Conservation (phyloP, 1,139 yeast genomes). For the Meyerozyma guilliermondii region DNA sequence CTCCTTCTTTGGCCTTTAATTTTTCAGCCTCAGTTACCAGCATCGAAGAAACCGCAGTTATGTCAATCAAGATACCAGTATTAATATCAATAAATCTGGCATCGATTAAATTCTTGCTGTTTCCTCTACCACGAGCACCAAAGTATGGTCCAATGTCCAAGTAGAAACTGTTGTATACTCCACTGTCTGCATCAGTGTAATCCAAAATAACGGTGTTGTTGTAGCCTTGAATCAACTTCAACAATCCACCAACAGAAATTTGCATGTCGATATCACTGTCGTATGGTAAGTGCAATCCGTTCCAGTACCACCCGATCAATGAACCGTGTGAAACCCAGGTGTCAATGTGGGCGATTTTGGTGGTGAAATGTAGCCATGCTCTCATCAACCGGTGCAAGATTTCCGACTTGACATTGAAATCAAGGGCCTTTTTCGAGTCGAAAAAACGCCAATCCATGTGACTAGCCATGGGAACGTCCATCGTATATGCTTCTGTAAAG, state of each 20-base stretch:
- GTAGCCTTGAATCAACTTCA: constrained; percentile 7
- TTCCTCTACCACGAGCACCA: constrained; percentile 6
- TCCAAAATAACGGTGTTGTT: constrained; percentile 11
- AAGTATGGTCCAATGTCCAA: constrained; percentile 7
- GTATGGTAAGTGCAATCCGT: constrained; percentile 12
- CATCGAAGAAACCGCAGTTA: constrained; percentile 6
- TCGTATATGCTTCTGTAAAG: constrained; percentile 3
- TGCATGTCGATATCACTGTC: constrained; percentile 12
- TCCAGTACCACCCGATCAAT: constrained; percentile 10
- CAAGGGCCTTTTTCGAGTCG: constrained; percentile 1
- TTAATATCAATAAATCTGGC: constrained; percentile 13
- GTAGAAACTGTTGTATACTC: constrained; percentile 9
- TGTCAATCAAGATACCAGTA: constrained; percentile 13
- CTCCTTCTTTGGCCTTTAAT: not conserved
- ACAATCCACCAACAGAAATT: constrained; percentile 11
- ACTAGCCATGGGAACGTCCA: not conserved
- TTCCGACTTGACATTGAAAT: constrained; percentile 1
- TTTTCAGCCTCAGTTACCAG: not conserved
- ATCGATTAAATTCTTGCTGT: constrained; percentile 11
- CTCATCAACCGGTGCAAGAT: constrained; percentile 2
- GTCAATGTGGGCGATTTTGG: constrained; percentile 1
- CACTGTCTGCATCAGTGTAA: constrained; percentile 4
- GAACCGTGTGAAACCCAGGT: constrained; percentile 9
- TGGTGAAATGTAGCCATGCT: constrained; percentile 4
- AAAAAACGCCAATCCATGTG: constrained; percentile 5